Conservation (phyloP, 2,329 filamentous ascomycete species). For the Apiospora koreana region DNA sequence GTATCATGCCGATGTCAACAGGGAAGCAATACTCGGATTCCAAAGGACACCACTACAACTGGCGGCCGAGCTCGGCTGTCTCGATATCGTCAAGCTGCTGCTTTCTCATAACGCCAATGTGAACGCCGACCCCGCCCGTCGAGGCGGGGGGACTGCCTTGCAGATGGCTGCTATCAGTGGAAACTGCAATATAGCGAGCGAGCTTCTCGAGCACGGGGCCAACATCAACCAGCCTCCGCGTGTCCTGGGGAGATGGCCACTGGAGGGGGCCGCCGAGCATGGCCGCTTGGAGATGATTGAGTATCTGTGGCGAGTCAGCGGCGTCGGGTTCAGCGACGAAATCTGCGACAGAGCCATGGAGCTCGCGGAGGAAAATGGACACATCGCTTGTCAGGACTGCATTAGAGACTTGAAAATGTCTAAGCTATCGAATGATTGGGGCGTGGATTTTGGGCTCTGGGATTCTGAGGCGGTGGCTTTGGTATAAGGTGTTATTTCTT, state of each 20-base stretch:
- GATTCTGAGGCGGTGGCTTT: no score
- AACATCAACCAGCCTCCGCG: not conserved
- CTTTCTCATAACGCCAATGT: not conserved
- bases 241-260: not conserved
- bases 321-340: not conserved
- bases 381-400: not conserved
- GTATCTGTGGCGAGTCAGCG: not conserved
- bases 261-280: not conserved
- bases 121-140: not conserved
- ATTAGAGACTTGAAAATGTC: not conserved
- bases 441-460: no score
- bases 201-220: not conserved
- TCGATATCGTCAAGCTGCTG: not conserved
- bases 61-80: not conserved
- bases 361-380: not conserved
- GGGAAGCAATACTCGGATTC: not conserved
- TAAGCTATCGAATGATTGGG: not conserved
- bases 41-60: not conserved
- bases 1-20: not conserved
- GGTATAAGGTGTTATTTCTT: no score
- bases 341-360: not conserved
- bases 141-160: not conserved
- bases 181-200: not conserved
- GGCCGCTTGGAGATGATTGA: not conserved
- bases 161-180: not conserved